phyloP scores from a whole-genome alignment of 139 green algal genomes.

The Pedinophyceae sp. region DNA sequence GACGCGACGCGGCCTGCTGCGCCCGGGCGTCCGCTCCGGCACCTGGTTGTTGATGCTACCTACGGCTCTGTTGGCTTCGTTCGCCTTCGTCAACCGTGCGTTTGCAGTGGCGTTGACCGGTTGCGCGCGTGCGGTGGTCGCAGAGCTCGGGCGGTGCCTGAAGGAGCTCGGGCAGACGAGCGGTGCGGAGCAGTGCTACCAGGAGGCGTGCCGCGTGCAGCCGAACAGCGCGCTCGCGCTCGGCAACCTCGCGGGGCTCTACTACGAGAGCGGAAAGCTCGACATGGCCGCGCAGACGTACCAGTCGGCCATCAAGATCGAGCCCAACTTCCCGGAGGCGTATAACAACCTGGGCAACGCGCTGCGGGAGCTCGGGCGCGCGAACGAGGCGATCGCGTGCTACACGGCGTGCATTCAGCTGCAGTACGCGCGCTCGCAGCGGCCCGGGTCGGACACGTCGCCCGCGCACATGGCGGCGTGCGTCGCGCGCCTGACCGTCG shows the following conservation, averaged over 20 bases:
- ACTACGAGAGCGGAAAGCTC: conserved; percentile 53
- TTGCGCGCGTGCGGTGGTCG: too few species aligned
- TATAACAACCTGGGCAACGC: conserved; percentile 78
- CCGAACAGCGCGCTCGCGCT: conserved; percentile 43
- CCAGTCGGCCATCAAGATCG: conserved; percentile 33
- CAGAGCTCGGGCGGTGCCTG: conserved; percentile 40
- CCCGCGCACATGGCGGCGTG: neutral
- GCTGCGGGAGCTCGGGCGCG: conserved; percentile 36
- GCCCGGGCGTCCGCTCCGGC: too few species aligned
- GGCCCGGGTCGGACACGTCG: conserved; percentile 3
- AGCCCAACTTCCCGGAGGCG: conserved; percentile 56
- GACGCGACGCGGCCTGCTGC: too few species aligned
- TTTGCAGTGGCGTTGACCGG: too few species aligned
- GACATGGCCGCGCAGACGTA: conserved; percentile 40
- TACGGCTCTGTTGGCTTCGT: too few species aligned
- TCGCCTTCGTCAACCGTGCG: too few species aligned
- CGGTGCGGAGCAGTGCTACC: conserved; percentile 41
- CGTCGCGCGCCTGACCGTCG: conserved; percentile 44
- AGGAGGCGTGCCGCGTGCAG: conserved; percentile 33
- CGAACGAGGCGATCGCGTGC: conserved; percentile 46
- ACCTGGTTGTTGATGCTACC: too few species aligned
- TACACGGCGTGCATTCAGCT: conserved; percentile 65
- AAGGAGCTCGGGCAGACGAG: conserved; percentile 39
- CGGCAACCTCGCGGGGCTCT: conserved; percentile 49
- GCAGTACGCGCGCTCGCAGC: conserved; percentile 26